Percentiles rank a stretch among this genome's conserved stretches.
Conservation (phyloP, 208 protist species). For the Leishmania amazonensis region DNA sequence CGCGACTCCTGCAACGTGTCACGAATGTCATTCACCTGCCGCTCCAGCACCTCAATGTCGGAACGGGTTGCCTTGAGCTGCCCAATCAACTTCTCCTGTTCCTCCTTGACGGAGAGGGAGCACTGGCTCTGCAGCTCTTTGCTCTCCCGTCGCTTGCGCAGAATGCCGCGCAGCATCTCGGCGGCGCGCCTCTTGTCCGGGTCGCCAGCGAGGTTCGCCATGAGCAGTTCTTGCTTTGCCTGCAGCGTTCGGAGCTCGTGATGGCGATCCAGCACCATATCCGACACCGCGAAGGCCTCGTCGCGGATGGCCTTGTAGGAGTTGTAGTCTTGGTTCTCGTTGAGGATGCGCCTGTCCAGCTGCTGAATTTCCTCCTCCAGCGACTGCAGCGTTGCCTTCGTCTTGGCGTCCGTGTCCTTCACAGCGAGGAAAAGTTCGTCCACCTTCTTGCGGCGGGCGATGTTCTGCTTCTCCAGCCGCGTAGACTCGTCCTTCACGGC, state of each 20-base stretch:
- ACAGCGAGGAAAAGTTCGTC: constrained; percentile 84
- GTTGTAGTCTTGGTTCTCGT: constrained; percentile 78
- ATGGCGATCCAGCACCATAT: constrained; percentile 79
- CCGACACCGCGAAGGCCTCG: constrained; percentile 72
- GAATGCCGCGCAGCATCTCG: constrained; percentile 68
- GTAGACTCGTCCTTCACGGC: constrained; percentile 72
- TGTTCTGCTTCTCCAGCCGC: constrained; percentile 74
- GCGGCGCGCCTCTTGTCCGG: constrained; percentile 77
- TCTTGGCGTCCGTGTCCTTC: constrained; percentile 78
- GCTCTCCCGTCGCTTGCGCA: constrained; percentile 71
- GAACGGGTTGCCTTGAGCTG: constrained; percentile 74
- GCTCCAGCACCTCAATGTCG: constrained; percentile 88
- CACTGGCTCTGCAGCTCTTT: constrained; percentile 79
- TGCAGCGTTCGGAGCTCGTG: constrained; percentile 81
- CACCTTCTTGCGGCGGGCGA: constrained; percentile 64
- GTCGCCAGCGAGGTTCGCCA: constrained; percentile 77
- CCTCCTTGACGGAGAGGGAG: constrained; percentile 83
- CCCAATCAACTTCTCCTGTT: constrained; percentile 80
- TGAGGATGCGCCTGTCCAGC: constrained; percentile 73
- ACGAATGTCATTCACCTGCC: constrained; percentile 77
- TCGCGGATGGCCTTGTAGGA: constrained; percentile 75
- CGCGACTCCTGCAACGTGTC: constrained; percentile 77
- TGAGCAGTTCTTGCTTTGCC: constrained; percentile 85
- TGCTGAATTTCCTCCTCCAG: constrained; percentile 84
- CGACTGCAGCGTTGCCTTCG: constrained; percentile 51